These are phyloP conservation scores for Aureococcus anophagefferens DNA, from an alignment of 108 stramenopile genomes.

Conservation along the genomic window DNA sequence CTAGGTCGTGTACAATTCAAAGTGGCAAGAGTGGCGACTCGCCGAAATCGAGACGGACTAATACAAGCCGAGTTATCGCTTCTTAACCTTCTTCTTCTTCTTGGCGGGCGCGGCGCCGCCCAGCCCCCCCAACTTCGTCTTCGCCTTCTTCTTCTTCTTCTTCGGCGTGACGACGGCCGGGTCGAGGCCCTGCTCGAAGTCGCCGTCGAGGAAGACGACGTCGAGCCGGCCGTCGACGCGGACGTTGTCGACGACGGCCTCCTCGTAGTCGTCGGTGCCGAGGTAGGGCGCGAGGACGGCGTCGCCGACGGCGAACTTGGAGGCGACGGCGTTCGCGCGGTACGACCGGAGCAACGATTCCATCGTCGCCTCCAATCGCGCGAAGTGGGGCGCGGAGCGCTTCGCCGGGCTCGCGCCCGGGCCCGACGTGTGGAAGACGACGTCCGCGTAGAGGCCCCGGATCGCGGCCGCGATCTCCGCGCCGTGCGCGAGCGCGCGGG, in stretches of 20 bases:
- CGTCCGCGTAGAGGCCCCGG: not conserved
- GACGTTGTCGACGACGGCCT: not conserved
- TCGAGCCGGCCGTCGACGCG: not conserved
- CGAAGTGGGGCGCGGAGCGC: not conserved
- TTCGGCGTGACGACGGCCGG: no score
- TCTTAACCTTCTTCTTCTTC: no score
- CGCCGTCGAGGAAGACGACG: not conserved
- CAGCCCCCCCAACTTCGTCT: no score
- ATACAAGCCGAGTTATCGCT: no score
- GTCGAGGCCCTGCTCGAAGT: not conserved
- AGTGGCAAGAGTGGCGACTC: no score
- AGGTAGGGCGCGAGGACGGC: not conserved
- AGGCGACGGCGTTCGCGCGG: not conserved
- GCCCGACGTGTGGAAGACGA: not conserved
- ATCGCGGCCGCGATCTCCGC: not conserved
- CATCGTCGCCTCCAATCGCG: not conserved
- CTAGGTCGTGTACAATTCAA: no score
- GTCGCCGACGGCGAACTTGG: not conserved
- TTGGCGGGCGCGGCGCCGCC: no score
- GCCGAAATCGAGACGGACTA: no score
- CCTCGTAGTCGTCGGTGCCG: not conserved
- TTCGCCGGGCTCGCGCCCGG: not conserved
- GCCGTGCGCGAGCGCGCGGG: not conserved
- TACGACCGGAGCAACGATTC: not conserved
- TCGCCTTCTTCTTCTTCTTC: no score